Percentiles rank a stretch among this genome's conserved stretches.
Conservation (phyloP, 192 early-diverging fungal genomes). For the Backusella luteola region DNA sequence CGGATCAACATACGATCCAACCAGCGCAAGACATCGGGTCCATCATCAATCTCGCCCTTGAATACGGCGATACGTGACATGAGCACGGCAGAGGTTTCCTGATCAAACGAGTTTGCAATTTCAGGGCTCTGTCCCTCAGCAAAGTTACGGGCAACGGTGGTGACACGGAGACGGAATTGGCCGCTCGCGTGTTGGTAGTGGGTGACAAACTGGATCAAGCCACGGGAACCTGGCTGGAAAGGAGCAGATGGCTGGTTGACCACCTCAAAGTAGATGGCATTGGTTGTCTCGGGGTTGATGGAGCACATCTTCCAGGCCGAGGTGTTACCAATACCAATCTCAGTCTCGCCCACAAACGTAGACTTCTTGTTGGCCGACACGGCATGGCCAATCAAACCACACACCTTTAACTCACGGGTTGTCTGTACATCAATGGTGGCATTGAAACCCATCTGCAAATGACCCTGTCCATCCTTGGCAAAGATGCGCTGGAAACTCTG, state of each 20-base stretch:
- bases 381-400: constrained; percentile 95
- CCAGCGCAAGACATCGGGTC: constrained; percentile 95
- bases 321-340: constrained; percentile 96
- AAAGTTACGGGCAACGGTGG: constrained; percentile 87
- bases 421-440: constrained; percentile 96
- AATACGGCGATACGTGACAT: constrained; percentile 97
- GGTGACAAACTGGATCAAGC: constrained; percentile 93
- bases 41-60: constrained; percentile 98
- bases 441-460: constrained; percentile 98
- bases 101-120: constrained; percentile 92
- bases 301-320: constrained; percentile 94
- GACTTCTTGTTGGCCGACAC: constrained; percentile 88
- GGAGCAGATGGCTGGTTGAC: constrained; percentile 84
- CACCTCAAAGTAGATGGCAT: constrained; percentile 95
- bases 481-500: constrained; percentile 95
- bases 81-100: constrained; percentile 95
- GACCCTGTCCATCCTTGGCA: constrained; percentile 84
- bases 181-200: constrained; percentile 95
- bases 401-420: constrained; percentile 91
- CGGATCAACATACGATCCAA: constrained; percentile 98
- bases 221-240: constrained; percentile 78
- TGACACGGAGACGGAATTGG: constrained; percentile 89
- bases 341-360: constrained; percentile 91
- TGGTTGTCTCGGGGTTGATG: constrained; percentile 82
- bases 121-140: constrained; percentile 83